Base-by-base conservation (phyloP, 305 asterid genomes). In the Fraxinus angustifolia region DNA sequence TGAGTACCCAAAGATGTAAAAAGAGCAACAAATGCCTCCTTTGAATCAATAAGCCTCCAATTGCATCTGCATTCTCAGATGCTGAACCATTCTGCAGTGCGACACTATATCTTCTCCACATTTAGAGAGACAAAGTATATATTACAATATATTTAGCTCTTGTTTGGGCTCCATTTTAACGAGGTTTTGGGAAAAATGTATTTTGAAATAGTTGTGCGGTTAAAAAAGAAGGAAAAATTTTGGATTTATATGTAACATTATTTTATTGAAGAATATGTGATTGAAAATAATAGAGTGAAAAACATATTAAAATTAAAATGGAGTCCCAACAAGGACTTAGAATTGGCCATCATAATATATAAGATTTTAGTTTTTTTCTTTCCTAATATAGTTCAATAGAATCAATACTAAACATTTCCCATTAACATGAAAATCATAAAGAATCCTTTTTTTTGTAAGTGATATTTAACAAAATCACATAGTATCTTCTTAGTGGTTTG, bases 81-180 rank as follows among this genome's bases (percentile, higher is more conserved):
- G 98, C 99, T 62, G 91, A 91, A 81, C 99, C 98, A 86, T 90
- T 94, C 80, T 97, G 86, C 86, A 93, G 87, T 71, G 92, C 88
- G 84, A 97, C 45, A 94, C 93, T 76, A 92, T 87, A 75, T 92
- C 98, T 87, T 93, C 98, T 89, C 97, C 92, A 62, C 97, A 93
- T 91, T 91, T 94, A 73, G 79, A 82, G 99, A 86, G 60, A 48
- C 6, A 48, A 3, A 14, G 6, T 48, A 48, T 14, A 48, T 48
- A 48, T 48, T 48, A 48, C 17, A 48, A 48, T 12, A 48, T 48
- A 48, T 48, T 42, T 42, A 42, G 50, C 50, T 11, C 50, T 42
- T 42, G 50, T 42, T 42, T 42, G 50, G 50, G 16, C 50, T 42
- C 50, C 50, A 42, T 42, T 42, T 42, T 42, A 42, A 42, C 3